Base-by-base conservation (phyloP, 73 alveolate species). In the Blepharisma stoltei region DNA sequence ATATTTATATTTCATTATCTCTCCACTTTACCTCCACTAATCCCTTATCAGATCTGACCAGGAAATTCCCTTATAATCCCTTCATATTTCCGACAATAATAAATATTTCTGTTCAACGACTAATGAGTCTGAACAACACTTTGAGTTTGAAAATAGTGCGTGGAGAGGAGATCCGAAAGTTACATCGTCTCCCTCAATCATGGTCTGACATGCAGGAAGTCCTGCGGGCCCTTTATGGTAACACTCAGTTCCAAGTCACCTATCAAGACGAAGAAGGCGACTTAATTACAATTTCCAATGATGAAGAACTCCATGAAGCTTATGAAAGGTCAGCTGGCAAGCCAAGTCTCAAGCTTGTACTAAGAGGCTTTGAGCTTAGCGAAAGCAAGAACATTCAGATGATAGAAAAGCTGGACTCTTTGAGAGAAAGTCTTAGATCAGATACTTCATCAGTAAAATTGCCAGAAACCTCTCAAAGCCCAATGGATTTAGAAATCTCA, bases 181-280 rank as follows among this genome's bases (percentile, higher is more conserved):
- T 60, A 20, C 23, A n/a, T 8, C 14, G 23, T 14, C 11, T 25
- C 18, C 73, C 73, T 60, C 18, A 14, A 60, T 20, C 73, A 9
- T 38, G 14, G 11, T 60, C 73, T 38, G 73, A 60, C 18, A n/a
- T 60, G 46, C 45, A 9, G 14, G 38, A n/a, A 20, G 18, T 60
- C 23, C 14, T 14, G 18, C 46, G 18, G 46, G 23, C 49, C 46
- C 45, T 60, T 18, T 60, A 14, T 38, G 38, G 49, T 9, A n/a
- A 38, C 18, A 9, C 38, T 14, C 18, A 60, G n/a, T 25, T 60
- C 14, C 45, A 14, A 37, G 60, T 43, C 11, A 69, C 41, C 27
- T 69, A 37, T 5, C 79, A 69, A 69, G 60, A 69, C 38, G 79
- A 69, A 9, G 76, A 69, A 69, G 79, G 79, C 32, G 60, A 69